A percentile compares a stretch with the other conserved stretches of the same genome.
Evolutionary conservation across 2,329 filamentous ascomycete genomes (phyloP).

Genomic region (Penicillium sp.): DNA sequence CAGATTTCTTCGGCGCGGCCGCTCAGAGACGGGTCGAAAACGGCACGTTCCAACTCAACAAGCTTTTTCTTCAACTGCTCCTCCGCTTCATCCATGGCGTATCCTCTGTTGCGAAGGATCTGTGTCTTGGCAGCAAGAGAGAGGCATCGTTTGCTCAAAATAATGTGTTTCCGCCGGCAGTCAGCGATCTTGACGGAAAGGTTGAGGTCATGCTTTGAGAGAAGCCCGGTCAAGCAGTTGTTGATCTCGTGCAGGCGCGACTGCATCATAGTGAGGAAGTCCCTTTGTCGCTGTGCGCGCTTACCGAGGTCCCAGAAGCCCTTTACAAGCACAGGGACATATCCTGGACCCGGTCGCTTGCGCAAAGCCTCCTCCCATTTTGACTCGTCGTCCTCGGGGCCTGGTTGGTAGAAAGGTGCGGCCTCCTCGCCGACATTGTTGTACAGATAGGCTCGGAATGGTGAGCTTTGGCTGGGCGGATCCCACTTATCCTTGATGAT

Average conservation of each 20-base stretch:
- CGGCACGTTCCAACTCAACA: constrained; percentile 56
- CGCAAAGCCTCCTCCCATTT: constrained; percentile 66
- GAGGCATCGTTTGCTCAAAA: constrained; percentile 60
- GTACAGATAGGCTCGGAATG: constrained; percentile 63
- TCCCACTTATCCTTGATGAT: constrained; percentile 65
- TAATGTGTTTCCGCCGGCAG: constrained; percentile 59
- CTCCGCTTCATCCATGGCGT: constrained; percentile 64
- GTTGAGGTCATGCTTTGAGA: constrained; percentile 61
- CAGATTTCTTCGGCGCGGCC: constrained; percentile 66
- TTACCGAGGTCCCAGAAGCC: constrained; percentile 61
- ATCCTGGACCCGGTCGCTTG: constrained; percentile 57
- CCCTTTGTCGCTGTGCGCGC: constrained; percentile 58
- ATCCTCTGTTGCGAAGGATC: constrained; percentile 62
- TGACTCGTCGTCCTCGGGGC: constrained; percentile 57
- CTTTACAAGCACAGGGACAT: constrained; percentile 60
- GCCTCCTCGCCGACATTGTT: constrained; percentile 60
- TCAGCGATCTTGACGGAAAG: constrained; percentile 60
- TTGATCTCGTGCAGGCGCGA: constrained; percentile 65
- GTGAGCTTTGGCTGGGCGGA: constrained; percentile 51
- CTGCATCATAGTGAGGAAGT: constrained; percentile 58
- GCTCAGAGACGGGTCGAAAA: constrained; percentile 60
- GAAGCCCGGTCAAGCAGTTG: constrained; percentile 57
- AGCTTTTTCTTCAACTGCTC: constrained; percentile 64
- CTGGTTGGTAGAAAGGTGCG: constrained; percentile 62
- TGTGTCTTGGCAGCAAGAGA: constrained; percentile 65